These are phyloP conservation scores for Fonsecaea pedrosoi DNA, from an alignment of 2,329 filamentous ascomycete genomes.

Conservation along the genomic window DNA sequence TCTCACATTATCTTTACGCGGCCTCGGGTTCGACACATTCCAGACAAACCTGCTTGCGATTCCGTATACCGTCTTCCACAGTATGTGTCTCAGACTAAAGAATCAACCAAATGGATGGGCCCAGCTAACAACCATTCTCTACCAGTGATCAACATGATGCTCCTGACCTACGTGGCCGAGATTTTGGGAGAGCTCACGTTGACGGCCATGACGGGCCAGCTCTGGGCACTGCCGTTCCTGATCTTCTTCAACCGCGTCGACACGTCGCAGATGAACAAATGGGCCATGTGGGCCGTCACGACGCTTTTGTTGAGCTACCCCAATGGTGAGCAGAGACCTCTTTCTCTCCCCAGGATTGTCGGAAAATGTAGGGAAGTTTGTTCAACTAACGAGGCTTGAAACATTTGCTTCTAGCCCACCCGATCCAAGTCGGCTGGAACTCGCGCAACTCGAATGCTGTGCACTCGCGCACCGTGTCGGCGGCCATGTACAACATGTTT, in stretches of 20 bases:
- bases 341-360: too few relatives aligned
- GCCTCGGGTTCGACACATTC: conserved; percentile 47
- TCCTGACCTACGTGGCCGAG: conserved; percentile 59
- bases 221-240: conserved; percentile 61
- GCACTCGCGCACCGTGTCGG: conserved; percentile 47
- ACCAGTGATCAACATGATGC: conserved; percentile 65
- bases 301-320: conserved; percentile 61
- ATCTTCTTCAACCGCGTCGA: conserved; percentile 58
- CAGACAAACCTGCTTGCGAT: conserved; percentile 65
- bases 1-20: conserved; percentile 53
- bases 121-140: conserved; percentile 50
- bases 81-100: background rate
- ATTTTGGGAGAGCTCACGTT: conserved; percentile 59
- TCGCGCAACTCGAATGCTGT: conserved; percentile 50
- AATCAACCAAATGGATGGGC: conserved; percentile 44
- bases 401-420: conserved; percentile 49
- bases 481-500: conserved; percentile 50
- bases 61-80: conserved; percentile 38
- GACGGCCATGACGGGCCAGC: conserved; percentile 58
- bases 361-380: too few relatives aligned
- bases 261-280: conserved; percentile 53
- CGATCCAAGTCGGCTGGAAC: conserved; percentile 55
- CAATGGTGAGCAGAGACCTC: conserved; percentile 47
- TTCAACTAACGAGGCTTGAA: too few relatives aligned
- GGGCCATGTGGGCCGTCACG: conserved; percentile 58